phyloP scores from a whole-genome alignment of 2,329 filamentous ascomycete genomes.

The Cryphonectria parasitica region DNA sequence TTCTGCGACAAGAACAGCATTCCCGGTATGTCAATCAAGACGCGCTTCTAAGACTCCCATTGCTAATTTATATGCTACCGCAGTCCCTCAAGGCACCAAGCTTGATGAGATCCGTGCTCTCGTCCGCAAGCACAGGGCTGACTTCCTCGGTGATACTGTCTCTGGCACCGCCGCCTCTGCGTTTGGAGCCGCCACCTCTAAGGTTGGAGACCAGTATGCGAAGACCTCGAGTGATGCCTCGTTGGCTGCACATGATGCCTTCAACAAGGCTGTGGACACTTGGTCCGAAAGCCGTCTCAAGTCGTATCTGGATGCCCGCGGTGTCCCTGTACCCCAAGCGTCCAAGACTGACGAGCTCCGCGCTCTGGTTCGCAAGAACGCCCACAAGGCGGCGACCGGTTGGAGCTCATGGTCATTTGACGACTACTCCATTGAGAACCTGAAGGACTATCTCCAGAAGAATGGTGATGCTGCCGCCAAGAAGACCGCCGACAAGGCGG shows the following conservation, averaged over 20 bases:
- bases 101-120: constrained; percentile 87
- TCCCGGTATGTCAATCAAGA: constrained; percentile 39
- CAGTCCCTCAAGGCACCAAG: constrained; percentile 90
- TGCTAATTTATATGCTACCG: constrained; percentile 34
- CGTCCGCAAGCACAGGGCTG: constrained; percentile 82
- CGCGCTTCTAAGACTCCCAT: neutral
- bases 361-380: constrained; percentile 73
- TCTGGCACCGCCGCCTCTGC: constrained; percentile 60
- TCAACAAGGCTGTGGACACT: constrained; percentile 61
- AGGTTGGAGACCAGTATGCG: constrained; percentile 75
- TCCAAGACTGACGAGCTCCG: constrained; percentile 74
- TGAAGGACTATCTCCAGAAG: constrained; percentile 61
- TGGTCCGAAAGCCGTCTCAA: constrained; percentile 82
- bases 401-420: constrained; percentile 81
- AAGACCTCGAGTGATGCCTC: constrained; percentile 73
- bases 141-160: constrained; percentile 69
- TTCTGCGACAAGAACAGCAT: constrained; percentile 92
- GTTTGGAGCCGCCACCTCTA: constrained; percentile 74
- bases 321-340: constrained; percentile 73
- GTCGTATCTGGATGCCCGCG: constrained; percentile 76
- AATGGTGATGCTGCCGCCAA: constrained; percentile 60
- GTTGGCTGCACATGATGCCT: constrained; percentile 66
- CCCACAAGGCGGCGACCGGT: constrained; percentile 69
- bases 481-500: constrained; percentile 64
- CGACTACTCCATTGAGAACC: constrained; percentile 72